Evolutionary conservation across 176 grass and related monocot genomes (phyloP).

Genomic region (Phoenix roebelenii): DNA sequence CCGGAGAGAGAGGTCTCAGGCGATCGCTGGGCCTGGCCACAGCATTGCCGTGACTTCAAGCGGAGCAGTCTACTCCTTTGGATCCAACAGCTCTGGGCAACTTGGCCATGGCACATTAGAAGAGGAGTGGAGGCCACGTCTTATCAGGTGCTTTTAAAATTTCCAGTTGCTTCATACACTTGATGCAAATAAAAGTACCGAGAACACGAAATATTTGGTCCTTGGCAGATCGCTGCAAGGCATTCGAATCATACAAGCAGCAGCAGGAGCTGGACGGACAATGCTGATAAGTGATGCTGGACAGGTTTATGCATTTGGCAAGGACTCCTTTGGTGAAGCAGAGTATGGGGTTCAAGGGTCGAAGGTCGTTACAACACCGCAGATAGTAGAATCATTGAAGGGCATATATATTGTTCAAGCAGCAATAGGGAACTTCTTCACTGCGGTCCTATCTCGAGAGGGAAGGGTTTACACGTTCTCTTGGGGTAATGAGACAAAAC

Average conservation of each 20-base stretch:
- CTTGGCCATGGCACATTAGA: constrained; percentile 71
- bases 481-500: constrained; percentile 63
- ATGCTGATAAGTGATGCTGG: constrained; percentile 86
- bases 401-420: constrained; percentile 74
- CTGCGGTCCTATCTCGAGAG: constrained; percentile 75
- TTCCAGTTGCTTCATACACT: constrained; percentile 28
- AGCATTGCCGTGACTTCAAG: constrained; percentile 66
- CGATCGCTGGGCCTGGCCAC: constrained; percentile 70
- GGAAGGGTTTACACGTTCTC: constrained; percentile 79
- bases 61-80: constrained; percentile 62
- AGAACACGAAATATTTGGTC: constrained; percentile 20
- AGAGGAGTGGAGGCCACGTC: constrained; percentile 72
- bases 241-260: constrained; percentile 77
- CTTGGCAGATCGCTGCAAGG: constrained; percentile 69
- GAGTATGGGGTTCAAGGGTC: constrained; percentile 63
- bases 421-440: constrained; percentile 89
- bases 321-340: constrained; percentile 78
- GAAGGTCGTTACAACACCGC: constrained; percentile 47
- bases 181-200: constrained; percentile 17
- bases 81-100: constrained; percentile 79
- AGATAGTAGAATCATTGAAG: constrained; percentile 66
- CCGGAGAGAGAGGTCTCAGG: constrained; percentile 68
- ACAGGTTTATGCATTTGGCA: constrained; percentile 71
- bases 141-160: constrained; percentile 62
- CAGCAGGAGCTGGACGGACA: constrained; percentile 58